Evolutionary conservation across 2,329 filamentous ascomycete genomes (phyloP).

Genomic region (Arthrobotrys entomopaga): DNA sequence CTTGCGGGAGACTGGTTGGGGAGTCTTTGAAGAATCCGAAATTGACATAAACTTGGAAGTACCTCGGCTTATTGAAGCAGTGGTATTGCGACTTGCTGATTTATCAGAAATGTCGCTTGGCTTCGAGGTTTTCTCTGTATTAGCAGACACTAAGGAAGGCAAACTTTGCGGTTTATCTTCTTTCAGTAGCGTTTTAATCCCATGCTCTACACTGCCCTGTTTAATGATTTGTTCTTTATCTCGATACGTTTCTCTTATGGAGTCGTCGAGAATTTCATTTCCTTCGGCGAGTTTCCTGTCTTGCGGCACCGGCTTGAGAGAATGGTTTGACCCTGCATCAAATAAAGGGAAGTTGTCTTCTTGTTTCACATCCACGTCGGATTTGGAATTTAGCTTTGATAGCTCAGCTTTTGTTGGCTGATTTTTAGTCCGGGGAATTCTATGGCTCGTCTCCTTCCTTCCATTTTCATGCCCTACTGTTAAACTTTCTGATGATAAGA

Average conservation of each 20-base stretch:
- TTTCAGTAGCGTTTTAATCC: neutral
- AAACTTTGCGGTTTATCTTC: constrained; percentile 13
- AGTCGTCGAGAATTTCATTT: constrained; percentile 4
- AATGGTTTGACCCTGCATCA: constrained; percentile 15
- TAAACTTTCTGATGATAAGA: neutral
- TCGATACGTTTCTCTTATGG: constrained; percentile 1
- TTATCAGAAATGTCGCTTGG: constrained; percentile 15
- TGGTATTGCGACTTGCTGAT: neutral
- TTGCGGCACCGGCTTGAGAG: constrained; percentile 1
- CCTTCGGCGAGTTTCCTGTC: constrained; percentile 9
- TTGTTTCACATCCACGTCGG: constrained; percentile 30
- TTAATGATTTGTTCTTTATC: neutral
- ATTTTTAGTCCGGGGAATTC: constrained; percentile 33
- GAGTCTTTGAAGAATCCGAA: constrained; percentile 27
- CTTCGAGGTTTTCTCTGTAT: constrained; percentile 10
- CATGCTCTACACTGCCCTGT: neutral
- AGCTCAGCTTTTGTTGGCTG: constrained; percentile 28
- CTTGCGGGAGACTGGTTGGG: constrained; percentile 23
- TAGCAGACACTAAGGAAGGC: neutral
- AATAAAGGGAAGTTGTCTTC: constrained; percentile 36
- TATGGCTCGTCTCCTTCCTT: constrained; percentile 15
- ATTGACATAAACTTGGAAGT: constrained; percentile 11
- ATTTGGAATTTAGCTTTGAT: constrained; percentile 3
- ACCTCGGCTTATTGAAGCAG: constrained; percentile 12
- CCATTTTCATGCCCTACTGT: constrained; percentile 12